phyloP scores from a whole-genome alignment of 805 yeast genomes.

The Starmerella apis region DNA sequence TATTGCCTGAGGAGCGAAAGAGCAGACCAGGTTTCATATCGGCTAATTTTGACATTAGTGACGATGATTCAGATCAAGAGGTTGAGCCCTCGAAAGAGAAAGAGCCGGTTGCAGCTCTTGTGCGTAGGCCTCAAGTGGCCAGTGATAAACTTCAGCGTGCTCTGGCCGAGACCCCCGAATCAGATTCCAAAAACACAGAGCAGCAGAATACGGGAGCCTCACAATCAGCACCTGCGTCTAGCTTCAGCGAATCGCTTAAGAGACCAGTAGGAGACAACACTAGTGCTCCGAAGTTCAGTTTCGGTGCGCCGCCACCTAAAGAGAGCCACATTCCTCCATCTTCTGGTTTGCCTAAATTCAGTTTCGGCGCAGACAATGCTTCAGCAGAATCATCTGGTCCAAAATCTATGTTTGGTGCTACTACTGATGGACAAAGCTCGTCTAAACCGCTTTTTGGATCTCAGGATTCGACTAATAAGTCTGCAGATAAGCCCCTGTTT shows the following conservation, averaged over 20 bases:
- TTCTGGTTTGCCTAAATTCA: constrained; percentile 8
- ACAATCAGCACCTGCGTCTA: no score
- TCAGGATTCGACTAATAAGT: neutral
- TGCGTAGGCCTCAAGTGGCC: constrained; percentile 16
- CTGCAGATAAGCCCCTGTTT: neutral
- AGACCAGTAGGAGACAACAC: neutral
- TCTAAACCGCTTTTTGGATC: neutral
- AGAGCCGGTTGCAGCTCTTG: neutral
- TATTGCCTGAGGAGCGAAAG: constrained; percentile 22
- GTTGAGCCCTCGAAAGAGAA: neutral
- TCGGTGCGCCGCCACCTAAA: neutral
- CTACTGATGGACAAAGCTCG: neutral
- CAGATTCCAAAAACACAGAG: neutral
- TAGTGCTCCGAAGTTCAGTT: neutral
- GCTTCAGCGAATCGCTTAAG: neutral
- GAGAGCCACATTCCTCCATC: neutral
- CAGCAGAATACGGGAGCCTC: neutral
- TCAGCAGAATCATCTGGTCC: neutral
- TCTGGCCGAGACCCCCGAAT: neutral
- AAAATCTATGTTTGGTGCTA: neutral
- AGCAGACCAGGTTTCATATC: constrained; percentile 31
- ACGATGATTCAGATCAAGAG: constrained; percentile 22
- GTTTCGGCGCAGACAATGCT: neutral
- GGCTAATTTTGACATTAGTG: constrained; percentile 30
- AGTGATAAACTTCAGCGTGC: constrained; percentile 8